Base-by-base conservation (phyloP, 306 rosid genomes). In the Vachellia pachyceras region DNA sequence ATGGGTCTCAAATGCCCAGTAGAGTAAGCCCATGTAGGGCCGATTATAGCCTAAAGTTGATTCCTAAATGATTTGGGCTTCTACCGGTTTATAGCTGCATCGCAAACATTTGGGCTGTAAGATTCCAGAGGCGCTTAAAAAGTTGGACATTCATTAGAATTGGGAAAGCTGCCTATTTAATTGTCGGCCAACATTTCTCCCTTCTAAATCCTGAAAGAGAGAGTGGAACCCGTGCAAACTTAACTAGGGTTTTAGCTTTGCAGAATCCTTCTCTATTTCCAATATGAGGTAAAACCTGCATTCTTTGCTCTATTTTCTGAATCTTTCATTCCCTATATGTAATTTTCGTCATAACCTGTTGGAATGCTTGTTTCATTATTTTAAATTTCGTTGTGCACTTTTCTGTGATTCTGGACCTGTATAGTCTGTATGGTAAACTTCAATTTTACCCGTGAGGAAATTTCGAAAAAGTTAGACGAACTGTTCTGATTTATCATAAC, bases 171-270 rank as follows among this genome's bases (percentile, higher is more conserved):
- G 33, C 74, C 74, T 69, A 69, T 49, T 55, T 55, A 69, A 69
- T 3, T 41, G 54, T 69, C 73, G 73, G 55, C 37, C 74, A 6
- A 23, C 55, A 23, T 69, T 10, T 5, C 33, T 55, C 1, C 0
- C 9, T 55, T 9, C 25, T 8, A 22, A 22, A 12, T 6, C 20
- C n/a, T 44, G 11, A 23, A 20, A 41, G 74, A 4, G 54, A 15
- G 12, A 0, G 10, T 40, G 50, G 33, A 35, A 37, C 7, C 46
- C 10, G 46, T 8, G 49, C 72, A 39, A n/a, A 67, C 54, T 69
- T 10, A 69, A 69, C 74, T 69, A 69, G 74, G 74, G 74, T 69
- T 69, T 69, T 69, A 22, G 55, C 55, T 44, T 23, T 7, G 8
- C 55, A 69, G 37, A 42, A 22, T 42, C 37, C 47, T 42, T 69